Conservation (phyloP, 1,139 yeast species). For the Kodamaea ohmeri region DNA sequence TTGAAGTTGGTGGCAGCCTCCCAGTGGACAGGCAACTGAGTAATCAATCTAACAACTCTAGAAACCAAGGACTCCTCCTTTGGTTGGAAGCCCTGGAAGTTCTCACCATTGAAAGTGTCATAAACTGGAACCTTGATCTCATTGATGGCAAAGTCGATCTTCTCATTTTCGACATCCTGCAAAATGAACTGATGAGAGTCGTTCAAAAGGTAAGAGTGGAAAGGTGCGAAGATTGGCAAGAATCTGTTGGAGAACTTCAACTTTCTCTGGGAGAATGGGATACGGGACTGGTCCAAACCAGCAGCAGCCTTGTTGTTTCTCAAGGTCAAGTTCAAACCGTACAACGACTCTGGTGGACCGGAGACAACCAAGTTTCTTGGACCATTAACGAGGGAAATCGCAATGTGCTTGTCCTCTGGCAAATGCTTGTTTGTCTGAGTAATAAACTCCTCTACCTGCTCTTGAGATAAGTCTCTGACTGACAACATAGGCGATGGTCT, state of each 20-base stretch:
- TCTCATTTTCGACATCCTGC: conserved; percentile 55
- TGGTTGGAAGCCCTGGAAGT: conserved; percentile 51
- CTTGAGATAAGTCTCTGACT: conserved; percentile 77
- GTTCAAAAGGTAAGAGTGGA: conserved; percentile 84
- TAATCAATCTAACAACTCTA: conserved; percentile 77
- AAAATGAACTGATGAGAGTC: conserved; percentile 68
- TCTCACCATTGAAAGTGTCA: conserved; percentile 85
- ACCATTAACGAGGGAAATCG: conserved; percentile 88
- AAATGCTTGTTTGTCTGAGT: conserved; percentile 88
- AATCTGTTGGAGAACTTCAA: conserved; percentile 89
- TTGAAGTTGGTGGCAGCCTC: conserved; percentile 78
- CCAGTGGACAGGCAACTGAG: conserved; percentile 92
- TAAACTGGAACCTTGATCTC: conserved; percentile 79
- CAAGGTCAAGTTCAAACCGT: conserved; percentile 88
- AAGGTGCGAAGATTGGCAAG: conserved; percentile 93
- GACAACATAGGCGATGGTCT: conserved; percentile 97
- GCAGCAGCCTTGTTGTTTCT: conserved; percentile 94
- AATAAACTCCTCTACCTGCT: conserved; percentile 76
- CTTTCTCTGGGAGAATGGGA: conserved; percentile 91
- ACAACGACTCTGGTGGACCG: conserved; percentile 98
- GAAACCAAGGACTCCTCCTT: conserved; percentile 51
- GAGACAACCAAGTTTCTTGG: conserved; percentile 93
- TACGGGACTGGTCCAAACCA: conserved; percentile 92
- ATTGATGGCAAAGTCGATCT: conserved; percentile 54
- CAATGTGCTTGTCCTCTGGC: conserved; percentile 88